Conservation (phyloP, 148 eudicot genomes). For the Bassia scoparia region DNA sequence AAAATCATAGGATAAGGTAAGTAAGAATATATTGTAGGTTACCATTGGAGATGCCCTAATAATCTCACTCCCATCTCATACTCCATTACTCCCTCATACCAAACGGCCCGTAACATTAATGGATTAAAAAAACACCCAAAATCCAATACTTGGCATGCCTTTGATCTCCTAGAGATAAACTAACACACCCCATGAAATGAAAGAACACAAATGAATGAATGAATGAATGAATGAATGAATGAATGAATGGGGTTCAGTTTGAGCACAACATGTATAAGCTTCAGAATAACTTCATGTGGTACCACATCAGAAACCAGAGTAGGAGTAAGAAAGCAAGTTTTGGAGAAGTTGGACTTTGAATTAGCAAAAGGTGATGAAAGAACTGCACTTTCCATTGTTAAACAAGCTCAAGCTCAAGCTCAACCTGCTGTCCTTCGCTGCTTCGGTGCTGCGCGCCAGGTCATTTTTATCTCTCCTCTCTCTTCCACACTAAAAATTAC, state of each 20-base stretch:
- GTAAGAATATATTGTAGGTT: no score
- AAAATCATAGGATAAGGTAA: no score
- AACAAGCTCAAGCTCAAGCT: slow-evolving; percentile 50
- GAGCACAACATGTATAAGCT: background rate
- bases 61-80: no score
- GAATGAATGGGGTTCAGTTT: slow-evolving; percentile 25
- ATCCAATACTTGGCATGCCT: no score
- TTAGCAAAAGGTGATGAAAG: slow-evolving; percentile 63
- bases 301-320: slow-evolving; percentile 29
- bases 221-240: slow-evolving; percentile 20
- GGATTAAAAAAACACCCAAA: no score
- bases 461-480: background rate
- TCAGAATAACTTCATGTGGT: slow-evolving; percentile 26
- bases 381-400: slow-evolving; percentile 63
- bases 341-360: slow-evolving; percentile 66
- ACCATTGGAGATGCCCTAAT: no score
- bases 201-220: background rate
- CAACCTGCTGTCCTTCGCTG: slow-evolving; percentile 62
- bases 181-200: no score
- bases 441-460: slow-evolving; percentile 92
- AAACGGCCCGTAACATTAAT: no score
- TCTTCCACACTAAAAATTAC: no score
- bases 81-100: no score
- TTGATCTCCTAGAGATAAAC: no score
- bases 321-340: slow-evolving; percentile 35